Conservation (phyloP, 2,329 filamentous ascomycete genomes). For the Massarina eburnea region DNA sequence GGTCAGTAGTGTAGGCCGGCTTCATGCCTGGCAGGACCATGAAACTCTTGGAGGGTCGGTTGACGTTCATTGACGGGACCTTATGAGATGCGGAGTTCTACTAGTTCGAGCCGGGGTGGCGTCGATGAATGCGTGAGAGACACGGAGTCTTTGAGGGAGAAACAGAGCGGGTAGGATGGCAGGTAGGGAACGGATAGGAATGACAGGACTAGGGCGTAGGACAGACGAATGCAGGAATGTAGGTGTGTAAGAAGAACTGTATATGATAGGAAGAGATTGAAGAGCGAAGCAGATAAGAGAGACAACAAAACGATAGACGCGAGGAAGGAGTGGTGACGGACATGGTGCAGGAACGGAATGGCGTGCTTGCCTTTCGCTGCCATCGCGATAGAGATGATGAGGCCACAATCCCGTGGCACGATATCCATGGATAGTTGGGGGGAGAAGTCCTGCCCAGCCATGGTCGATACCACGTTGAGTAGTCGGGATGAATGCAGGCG, state of each 20-base stretch:
- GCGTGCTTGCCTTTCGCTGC: not conserved
- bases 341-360: conserved; percentile 3
- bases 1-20: conserved; percentile 34
- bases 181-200: conserved; percentile 8
- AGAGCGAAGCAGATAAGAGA: not conserved
- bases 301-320: conserved; percentile 1
- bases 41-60: conserved; percentile 36
- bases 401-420: no score
- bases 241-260: conserved; percentile 6
- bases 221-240: conserved; percentile 9
- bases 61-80: conserved; percentile 41
- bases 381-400: not conserved
- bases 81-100: conserved; percentile 15
- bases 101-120: conserved; percentile 10
- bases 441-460: no score
- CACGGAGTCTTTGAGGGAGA: conserved; percentile 21
- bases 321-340: conserved; percentile 1
- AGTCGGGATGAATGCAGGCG: no score
- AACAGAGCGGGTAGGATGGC: conserved; percentile 11
- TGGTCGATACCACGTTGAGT: no score
- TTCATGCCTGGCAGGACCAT: conserved; percentile 45
- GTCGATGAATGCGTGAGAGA: conserved; percentile 25
- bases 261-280: conserved; percentile 4
- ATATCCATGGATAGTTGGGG: no score
- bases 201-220: conserved; percentile 19